A percentile compares a stretch with the other conserved stretches of the same genome.
phyloP scores from a whole-genome alignment of 345 rosid species.

The Crucihimalaya himalaica region DNA sequence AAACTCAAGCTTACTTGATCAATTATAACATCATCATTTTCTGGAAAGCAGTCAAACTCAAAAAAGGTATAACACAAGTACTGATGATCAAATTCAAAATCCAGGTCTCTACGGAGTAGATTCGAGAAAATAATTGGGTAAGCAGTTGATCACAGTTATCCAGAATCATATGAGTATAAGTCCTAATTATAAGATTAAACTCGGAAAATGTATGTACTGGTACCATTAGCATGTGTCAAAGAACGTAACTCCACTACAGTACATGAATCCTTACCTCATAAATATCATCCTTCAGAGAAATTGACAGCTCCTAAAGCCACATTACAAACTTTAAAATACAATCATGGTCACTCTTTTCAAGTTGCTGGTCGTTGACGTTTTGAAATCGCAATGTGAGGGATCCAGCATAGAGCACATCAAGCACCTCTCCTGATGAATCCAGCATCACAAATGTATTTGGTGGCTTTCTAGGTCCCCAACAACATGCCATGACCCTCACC shows the following conservation, averaged over 20 bases:
- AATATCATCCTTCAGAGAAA: constrained; percentile 84
- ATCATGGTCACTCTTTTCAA: constrained; percentile 89
- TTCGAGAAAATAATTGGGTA: no score
- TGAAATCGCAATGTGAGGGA: constrained; percentile 83
- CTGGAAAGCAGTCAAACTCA: constrained; percentile 4
- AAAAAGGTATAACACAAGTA: constrained; percentile 15
- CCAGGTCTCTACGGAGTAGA: no score
- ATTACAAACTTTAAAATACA: constrained; percentile 89
- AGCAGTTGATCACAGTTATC: no score
- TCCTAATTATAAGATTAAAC: background rate
- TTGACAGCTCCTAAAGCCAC: constrained; percentile 91
- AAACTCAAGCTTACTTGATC: constrained; percentile 14
- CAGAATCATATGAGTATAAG: constrained; percentile 5
- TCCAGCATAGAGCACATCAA: constrained; percentile 87
- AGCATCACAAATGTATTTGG: constrained; percentile 94
- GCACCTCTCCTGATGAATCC: constrained; percentile 95
- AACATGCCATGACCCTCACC: constrained; percentile 99
- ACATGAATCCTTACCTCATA: constrained; percentile 65
- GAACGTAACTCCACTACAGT: background rate
- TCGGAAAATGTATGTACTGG: constrained; percentile 11
- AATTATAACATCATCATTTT: constrained; percentile 17
- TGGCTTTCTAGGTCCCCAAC: constrained; percentile 99
- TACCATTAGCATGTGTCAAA: background rate
- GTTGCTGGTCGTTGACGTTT: constrained; percentile 81
- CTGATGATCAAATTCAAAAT: background rate